Evolutionary conservation across 1,284 basidiomycete species (phyloP).

Genomic region (Peniophora sp.): DNA sequence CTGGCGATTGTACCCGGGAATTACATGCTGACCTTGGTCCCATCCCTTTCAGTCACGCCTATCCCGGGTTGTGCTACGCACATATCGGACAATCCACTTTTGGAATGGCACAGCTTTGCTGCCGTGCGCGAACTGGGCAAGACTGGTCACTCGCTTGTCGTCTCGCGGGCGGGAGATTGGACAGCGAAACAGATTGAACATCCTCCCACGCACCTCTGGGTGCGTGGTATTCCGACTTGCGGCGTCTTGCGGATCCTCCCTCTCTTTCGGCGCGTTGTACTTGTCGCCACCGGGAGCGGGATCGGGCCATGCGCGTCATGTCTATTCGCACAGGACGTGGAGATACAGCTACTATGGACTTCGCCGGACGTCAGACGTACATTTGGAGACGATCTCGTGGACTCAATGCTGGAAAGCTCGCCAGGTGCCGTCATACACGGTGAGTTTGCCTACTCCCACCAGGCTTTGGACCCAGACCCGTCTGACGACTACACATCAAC

Average conservation of each 20-base stretch:
- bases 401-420: constrained; percentile 40
- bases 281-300: constrained; percentile 53
- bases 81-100: constrained; percentile 42
- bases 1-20: constrained; percentile 6
- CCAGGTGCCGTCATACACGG: constrained; percentile 53
- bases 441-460: constrained; percentile 12
- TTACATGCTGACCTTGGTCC: too few relatives aligned
- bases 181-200: constrained; percentile 41
- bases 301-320: constrained; percentile 55
- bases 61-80: constrained; percentile 47
- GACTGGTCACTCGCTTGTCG: constrained; percentile 47
- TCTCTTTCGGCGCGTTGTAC: constrained; percentile 48
- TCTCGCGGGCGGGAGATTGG: constrained; percentile 55
- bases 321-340: constrained; percentile 41
- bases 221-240: constrained; percentile 48
- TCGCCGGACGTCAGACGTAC: constrained; percentile 52
- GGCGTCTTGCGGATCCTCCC: constrained; percentile 49
- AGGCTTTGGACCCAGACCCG: neutral
- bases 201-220: constrained; percentile 47
- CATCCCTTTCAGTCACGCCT: constrained; percentile 32
- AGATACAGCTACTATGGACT: constrained; percentile 51
- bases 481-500: neutral
- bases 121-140: constrained; percentile 43
- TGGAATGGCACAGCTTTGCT: constrained; percentile 59
- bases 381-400: constrained; percentile 50